Evolutionary conservation across 495 filamentous ascomycete genomes (phyloP), one percentile per base, ranked within the genome.

Genomic region (Penicillium antarcticum): DNA sequence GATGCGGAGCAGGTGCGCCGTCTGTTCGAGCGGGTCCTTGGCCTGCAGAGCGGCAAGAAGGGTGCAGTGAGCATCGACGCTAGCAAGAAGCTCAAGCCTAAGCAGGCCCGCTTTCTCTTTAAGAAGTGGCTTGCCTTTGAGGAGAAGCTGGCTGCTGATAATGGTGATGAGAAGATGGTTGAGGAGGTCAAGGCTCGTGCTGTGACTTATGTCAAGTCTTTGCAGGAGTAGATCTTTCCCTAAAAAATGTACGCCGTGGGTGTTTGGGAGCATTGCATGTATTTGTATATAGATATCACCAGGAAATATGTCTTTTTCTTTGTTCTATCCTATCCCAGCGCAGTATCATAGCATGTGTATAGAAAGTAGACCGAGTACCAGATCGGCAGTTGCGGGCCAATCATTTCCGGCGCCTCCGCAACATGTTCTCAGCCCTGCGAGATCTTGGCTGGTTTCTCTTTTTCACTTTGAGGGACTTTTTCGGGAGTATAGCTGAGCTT

Each of bases 81-180:
- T 19, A 63, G 62, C 52, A 71, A 73, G 62, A 75, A 76, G 56
- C 61, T 91, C 14, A 88, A 87, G 67, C 74, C 83, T 12, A 81
- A 84, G 61, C 80, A 87, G 66, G 90, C 89, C 2, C 84, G 87
- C 62, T 85, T 81, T 60, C 85, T 91, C 74, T 95, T 95, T 65
- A 85, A 87, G 67, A 80, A 87, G 58, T 95, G 90, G 90, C 78
- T 86, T 50, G 75, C 80, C 54, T 92, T 84, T 72, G 90, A 95
- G 73, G 84, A 83, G 72, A 82, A 82, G 69, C 60, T 71, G 13
- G 68, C 65, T 10, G 60, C 58, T 41, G 60, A 62, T 3, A 58
- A 63, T 48, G 88, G 87, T 4, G 83, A 88, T 60, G 69, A 77
- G 48, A 89, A 87, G 78, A 81, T 78, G 56, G 75, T 85, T 43